These are phyloP conservation scores for Colletotrichum brevisporum DNA, from an alignment of 2,329 filamentous ascomycete genomes.

Conservation along the genomic window DNA sequence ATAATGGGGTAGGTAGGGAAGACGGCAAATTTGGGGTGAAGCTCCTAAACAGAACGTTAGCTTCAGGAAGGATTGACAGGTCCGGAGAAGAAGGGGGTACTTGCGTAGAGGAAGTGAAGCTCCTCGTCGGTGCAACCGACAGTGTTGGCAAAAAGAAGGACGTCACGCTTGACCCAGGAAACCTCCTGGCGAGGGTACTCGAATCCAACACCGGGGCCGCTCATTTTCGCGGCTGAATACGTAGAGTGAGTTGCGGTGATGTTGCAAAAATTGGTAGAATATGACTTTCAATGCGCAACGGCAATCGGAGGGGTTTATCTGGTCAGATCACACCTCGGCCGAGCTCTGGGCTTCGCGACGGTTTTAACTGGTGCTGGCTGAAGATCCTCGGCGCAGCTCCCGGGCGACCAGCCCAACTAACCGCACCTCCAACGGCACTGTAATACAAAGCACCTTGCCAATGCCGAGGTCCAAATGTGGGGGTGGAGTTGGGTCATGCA, in stretches of 20 bases:
- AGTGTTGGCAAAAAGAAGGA: constrained; percentile 89
- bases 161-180: constrained; percentile 89
- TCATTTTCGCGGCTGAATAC: constrained; percentile 25
- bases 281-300: constrained; percentile 14
- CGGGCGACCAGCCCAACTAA: constrained; percentile 17
- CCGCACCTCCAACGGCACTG: constrained; percentile 32
- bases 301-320: background rate
- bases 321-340: constrained; percentile 27
- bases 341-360: constrained; percentile 30
- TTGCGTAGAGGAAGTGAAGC: constrained; percentile 91
- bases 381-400: constrained; percentile 36
- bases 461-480: constrained; percentile 42
- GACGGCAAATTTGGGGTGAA: constrained; percentile 86
- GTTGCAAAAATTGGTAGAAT: background rate
- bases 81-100: constrained; percentile 44
- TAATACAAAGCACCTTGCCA: constrained; percentile 18
- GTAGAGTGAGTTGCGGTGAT: background rate
- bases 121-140: constrained; percentile 90
- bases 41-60: constrained; percentile 70
- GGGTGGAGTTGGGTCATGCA: constrained; percentile 33
- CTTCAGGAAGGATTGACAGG: background rate
- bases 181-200: constrained; percentile 84
- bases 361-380: constrained; percentile 34
- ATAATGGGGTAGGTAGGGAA: constrained; percentile 92
- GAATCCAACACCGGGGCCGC: constrained; percentile 76